Base-by-base conservation (phyloP, 495 filamentous ascomycete species). In the Penicillium turbatum region DNA sequence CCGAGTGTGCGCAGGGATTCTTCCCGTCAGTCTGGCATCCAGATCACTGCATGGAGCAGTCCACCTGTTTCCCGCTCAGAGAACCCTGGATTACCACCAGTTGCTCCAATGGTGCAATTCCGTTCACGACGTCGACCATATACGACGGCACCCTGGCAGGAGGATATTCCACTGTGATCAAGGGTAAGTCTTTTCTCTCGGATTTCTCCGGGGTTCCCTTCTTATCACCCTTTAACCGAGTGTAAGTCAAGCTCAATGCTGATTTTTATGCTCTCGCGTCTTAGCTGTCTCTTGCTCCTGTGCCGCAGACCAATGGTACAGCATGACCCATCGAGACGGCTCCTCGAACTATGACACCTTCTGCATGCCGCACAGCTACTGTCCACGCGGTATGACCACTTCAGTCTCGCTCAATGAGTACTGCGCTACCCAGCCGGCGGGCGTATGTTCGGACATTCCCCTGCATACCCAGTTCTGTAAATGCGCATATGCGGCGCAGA, bases 1-100 rank as follows among this genome's bases (percentile, higher is more conserved):
- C 61, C 26, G 30, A 48, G 27, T 69, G 64, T 29, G 13, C 46
- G 6, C 19, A 30, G 7, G 66, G 66, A 3, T 66, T 39, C 17
- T 68, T 61, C 49, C 63, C 65, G 2, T 59, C 59, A 1, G 60
- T 64, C 4, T 66, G 65, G 63, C 65, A 68, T 48, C 63, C 65
- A 12, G 66, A 60, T 37, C 61, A 69, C 19, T 69, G 66, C 34
- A 46, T 61, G 38, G 55, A 62, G 27, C 43, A 54, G 21, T 50
- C 59, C 5, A 69, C 62, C 21, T 69, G 66, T 43, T 67, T 59
- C 30, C 59, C 66, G 0, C 38, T 61, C 4, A 47, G 45, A 38
- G 66, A 60, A 19, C 48, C 40, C 6, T 69, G 64, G 64, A 60
- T 69, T 15, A 69, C 64, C 1, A 64, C 59, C 2, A 55, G 59